phyloP scores from a whole-genome alignment of 306 rosid genomes.

The Heteromeles arbutifolia region DNA sequence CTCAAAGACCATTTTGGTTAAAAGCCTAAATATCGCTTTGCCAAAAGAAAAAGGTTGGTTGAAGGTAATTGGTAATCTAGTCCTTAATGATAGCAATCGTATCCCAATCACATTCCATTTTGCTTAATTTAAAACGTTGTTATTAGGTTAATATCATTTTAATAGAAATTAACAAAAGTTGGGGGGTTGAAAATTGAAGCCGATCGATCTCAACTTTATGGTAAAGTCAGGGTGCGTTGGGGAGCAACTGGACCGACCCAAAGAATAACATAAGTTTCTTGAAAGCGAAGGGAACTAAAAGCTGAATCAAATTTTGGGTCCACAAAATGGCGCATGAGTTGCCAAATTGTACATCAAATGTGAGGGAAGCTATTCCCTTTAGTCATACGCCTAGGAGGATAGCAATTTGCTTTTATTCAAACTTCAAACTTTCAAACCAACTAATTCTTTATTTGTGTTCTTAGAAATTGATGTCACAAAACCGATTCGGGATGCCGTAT shows the following conservation, averaged over 20 bases:
- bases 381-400: neutral
- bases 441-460: neutral
- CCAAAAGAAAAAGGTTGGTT: too few relatives aligned
- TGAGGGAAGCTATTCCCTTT: neutral
- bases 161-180: neutral
- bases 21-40: too few relatives aligned
- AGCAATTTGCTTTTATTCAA: neutral
- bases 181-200: neutral
- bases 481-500: neutral
- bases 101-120: neutral
- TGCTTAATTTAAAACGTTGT: neutral
- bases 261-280: neutral
- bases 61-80: too few relatives aligned
- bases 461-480: neutral
- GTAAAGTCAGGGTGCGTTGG: neutral
- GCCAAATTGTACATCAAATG: neutral
- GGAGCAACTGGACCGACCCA: neutral
- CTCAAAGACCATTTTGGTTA: too few relatives aligned
- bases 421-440: neutral
- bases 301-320: neutral
- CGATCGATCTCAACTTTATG: neutral
- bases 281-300: neutral
- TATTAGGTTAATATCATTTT: neutral
- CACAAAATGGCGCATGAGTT: neutral
- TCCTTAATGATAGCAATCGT: neutral